phyloP scores from a whole-genome alignment of 192 early-diverging fungal genomes.

The Coemansia sp. region DNA sequence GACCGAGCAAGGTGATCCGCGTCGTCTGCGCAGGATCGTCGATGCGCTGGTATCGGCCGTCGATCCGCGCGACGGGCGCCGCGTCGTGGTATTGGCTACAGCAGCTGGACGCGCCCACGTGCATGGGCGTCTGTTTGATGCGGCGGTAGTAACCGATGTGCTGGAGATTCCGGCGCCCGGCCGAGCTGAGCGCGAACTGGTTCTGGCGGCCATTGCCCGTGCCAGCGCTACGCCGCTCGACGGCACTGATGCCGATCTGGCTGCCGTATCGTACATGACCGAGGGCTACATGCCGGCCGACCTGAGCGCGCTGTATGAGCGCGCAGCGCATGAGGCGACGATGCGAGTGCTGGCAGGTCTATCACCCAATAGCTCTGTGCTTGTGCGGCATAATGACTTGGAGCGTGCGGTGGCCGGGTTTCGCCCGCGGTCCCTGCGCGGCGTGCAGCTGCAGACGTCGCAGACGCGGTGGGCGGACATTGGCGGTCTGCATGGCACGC shows the following conservation, averaged over 20 bases:
- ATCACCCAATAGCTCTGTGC: background rate
- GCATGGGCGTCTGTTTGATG: conserved; percentile 26
- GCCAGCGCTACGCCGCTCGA: conserved; percentile 57
- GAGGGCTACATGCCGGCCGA: conserved; percentile 89
- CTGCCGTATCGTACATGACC: conserved; percentile 71
- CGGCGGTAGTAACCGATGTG: conserved; percentile 20
- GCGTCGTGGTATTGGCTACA: conserved; percentile 38
- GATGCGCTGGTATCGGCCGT: conserved; percentile 13
- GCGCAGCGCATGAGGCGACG: conserved; percentile 78
- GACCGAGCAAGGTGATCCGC: conserved; percentile 31
- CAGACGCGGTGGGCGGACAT: conserved; percentile 84
- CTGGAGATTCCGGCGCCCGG: conserved; percentile 34
- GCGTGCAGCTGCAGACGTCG: conserved; percentile 75
- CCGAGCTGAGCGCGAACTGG: conserved; percentile 53
- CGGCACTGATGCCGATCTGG: conserved; percentile 63
- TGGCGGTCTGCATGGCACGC: conserved; percentile 82
- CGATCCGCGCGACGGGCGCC: conserved; percentile 4
- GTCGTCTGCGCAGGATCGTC: conserved; percentile 19
- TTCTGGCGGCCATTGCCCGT: conserved; percentile 69
- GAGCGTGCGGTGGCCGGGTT: conserved; percentile 72
- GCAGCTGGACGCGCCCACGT: conserved; percentile 29
- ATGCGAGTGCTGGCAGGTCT: conserved; percentile 56
- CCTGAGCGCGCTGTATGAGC: conserved; percentile 71
- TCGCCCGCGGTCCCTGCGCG: conserved; percentile 76
- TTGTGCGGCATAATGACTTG: conserved; percentile 68